Evolutionary conservation across 257 asterid species (phyloP), one percentile per base, ranked within the genome.

Genomic region (Gentiana straminea): DNA sequence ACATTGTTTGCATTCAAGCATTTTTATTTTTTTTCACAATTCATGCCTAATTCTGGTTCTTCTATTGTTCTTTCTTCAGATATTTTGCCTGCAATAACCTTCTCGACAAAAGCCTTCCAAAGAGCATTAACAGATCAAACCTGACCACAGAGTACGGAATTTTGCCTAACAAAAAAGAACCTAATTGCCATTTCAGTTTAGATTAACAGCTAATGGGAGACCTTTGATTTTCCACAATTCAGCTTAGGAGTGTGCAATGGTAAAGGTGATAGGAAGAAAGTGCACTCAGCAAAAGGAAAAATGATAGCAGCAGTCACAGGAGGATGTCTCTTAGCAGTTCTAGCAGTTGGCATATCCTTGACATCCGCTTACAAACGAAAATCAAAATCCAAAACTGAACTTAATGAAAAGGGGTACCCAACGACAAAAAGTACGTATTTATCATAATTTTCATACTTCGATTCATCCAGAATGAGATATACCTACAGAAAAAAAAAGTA

Each of bases 381-480:
- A 69, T 48, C 13, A 65, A 66, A 8, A 55, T 64, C 70, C 10
- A 46, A 7, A 59, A 59, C 57, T 9, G 67, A 75, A 58, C 49
- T 64, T 48, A 76, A 70, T 13, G 55, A 49, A 53, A 79, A 78
- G 49, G 84, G 82, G 63, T 80, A 73, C 52, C 58, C 73, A 0
- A 68, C 77, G 79, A 84, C 93, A 54, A 88, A 81, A 75, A 84
- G 96, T 88, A 71, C 73, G 92, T 57, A 58, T 32, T 35, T 35
- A 8, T 24, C 24, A 24, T 24, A 24, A 24, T 24, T 24, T 24
- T 24, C 24, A 24, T 24, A 24, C 24, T 24, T 24, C 24, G 24
- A 24, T 24, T 24, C 24, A 24, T 24, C 24, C 24, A 24, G 24
- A 24, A 24, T 24, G 24, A 24, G 24, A 24, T 24, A 24, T 24